Conservation (phyloP, 2,329 filamentous ascomycete genomes). For the Boeremia lycopersici region DNA sequence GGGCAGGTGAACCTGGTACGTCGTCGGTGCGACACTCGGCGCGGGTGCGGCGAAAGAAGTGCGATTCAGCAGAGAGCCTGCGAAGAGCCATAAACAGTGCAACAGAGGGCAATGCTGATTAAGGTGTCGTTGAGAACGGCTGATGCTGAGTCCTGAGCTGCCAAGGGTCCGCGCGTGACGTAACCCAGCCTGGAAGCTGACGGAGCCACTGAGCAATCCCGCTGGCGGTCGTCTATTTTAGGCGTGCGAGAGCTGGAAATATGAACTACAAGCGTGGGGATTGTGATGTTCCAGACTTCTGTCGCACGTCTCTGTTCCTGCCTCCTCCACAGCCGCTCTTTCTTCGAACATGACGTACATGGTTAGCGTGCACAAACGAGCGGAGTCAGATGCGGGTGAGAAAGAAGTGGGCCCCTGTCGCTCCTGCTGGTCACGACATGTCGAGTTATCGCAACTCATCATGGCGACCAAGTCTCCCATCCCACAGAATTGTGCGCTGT, state of each 20-base stretch:
- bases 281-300: background rate
- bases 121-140: constrained; percentile 22
- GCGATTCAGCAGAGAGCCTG: background rate
- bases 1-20: constrained; percentile 6
- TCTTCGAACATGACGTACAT: constrained; percentile 13
- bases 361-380: constrained; percentile 8
- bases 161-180: constrained; percentile 33
- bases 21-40: constrained; percentile 13
- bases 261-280: background rate
- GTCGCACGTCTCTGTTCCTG: constrained; percentile 1
- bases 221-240: background rate
- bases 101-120: constrained; percentile 13
- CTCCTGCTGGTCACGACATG: constrained; percentile 6
- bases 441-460: constrained; percentile 5
- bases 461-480: constrained; percentile 2
- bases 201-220: constrained; percentile 2
- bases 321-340: constrained; percentile 3
- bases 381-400: constrained; percentile 10
- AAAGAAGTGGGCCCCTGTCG: constrained; percentile 4
- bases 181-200: constrained; percentile 22
- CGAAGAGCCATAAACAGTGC: background rate
- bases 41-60: constrained; percentile 12
- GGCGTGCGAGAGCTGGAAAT: background rate
- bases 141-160: constrained; percentile 23
- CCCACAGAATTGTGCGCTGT: no score